Percentiles rank a stretch among this genome's conserved stretches.
Evolutionary conservation across 768 basidiomycete species (phyloP).

Genomic region (Tricholoma flavovirens): DNA sequence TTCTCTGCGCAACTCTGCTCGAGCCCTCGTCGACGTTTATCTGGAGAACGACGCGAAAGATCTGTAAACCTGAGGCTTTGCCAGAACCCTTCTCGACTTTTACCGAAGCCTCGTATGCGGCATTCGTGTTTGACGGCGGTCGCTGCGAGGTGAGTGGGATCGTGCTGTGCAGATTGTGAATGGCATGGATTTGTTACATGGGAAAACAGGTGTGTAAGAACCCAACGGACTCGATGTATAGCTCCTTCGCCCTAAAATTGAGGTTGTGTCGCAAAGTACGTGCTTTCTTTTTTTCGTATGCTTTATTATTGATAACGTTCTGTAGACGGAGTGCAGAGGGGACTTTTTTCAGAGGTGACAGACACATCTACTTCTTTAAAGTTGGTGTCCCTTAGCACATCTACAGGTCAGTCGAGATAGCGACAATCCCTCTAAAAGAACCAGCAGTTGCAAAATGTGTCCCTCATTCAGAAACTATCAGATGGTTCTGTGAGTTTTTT

Average conservation of each 20-base stretch:
- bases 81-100: constrained; percentile 27
- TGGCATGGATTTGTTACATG: background rate
- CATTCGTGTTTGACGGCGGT: constrained; percentile 56
- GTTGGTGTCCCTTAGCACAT: background rate
- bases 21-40: constrained; percentile 43
- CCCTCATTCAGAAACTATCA: constrained; percentile 3
- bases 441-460: background rate
- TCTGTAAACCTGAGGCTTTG: constrained; percentile 14
- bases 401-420: background rate
- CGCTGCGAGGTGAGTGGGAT: constrained; percentile 42
- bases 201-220: constrained; percentile 32
- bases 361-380: background rate
- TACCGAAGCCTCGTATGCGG: constrained; percentile 57
- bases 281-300: background rate
- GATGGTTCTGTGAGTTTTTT: constrained; percentile 5
- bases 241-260: constrained; percentile 42
- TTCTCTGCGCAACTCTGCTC: constrained; percentile 44
- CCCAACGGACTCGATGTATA: constrained; percentile 31
- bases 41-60: constrained; percentile 49
- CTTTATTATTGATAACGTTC: background rate
- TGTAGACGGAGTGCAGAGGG: constrained; percentile 5
- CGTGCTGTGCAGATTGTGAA: background rate
- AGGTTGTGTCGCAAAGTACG: constrained; percentile 38
- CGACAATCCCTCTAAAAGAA: background rate
- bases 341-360: background rate